Evolutionary conservation across 306 rosid genomes (phyloP).

Genomic region (Castanea sativa): DNA sequence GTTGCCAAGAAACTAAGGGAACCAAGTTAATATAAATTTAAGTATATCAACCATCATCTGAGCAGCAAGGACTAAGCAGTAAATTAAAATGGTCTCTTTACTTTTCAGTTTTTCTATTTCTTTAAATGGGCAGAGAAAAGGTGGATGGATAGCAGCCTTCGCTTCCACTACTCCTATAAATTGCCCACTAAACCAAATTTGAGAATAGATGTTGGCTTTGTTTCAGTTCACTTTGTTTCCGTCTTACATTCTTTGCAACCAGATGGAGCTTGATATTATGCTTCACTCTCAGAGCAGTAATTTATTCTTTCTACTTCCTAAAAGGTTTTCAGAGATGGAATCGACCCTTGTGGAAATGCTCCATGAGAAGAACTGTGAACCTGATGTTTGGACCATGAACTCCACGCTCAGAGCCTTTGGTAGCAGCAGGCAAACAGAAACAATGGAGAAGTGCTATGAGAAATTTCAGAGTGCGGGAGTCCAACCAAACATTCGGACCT

Average conservation of each 20-base stretch:
- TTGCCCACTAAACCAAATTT: constrained; percentile 8
- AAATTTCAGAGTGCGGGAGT: constrained; percentile 82
- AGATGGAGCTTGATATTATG: constrained; percentile 24
- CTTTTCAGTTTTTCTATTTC: neutral
- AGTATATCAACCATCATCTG: constrained; percentile 3
- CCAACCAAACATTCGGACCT: constrained; percentile 81
- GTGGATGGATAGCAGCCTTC: neutral
- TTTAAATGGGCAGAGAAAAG: constrained; percentile 7
- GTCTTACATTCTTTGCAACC: constrained; percentile 24
- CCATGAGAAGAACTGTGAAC: constrained; percentile 54
- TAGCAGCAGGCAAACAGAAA: constrained; percentile 74
- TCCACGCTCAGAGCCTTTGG: constrained; percentile 93
- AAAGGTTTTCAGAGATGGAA: constrained; percentile 92
- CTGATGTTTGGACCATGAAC: constrained; percentile 95
- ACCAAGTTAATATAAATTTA: constrained; percentile 6
- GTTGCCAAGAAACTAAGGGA: constrained; percentile 29
- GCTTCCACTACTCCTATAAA: neutral
- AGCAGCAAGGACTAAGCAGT: neutral
- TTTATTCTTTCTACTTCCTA: constrained; percentile 18
- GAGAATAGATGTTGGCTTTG: neutral
- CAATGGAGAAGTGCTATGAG: constrained; percentile 90
- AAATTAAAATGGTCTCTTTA: neutral
- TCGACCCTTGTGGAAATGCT: constrained; percentile 76
- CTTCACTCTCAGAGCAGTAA: constrained; percentile 19
- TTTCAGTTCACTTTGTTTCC: neutral